Base-by-base conservation (phyloP, 2,329 filamentous ascomycete species). In the Alternaria infectoria region DNA sequence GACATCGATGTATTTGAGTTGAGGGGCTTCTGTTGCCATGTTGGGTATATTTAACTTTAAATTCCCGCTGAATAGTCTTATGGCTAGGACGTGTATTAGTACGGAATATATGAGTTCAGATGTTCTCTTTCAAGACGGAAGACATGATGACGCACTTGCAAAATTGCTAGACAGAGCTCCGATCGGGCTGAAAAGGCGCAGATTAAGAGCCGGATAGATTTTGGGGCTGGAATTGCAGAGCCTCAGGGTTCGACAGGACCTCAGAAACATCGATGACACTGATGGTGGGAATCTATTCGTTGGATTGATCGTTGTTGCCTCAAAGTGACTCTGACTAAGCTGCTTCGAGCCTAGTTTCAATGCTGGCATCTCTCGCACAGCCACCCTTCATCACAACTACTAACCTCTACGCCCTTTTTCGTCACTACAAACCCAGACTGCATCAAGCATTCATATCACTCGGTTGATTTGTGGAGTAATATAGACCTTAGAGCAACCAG, bases 1-100 rank as follows among this genome's bases (percentile, higher is more conserved):
- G 71, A 83, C 81, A 80, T 83, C 82, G 59, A 81, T 77, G 64
- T 82, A 83, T 69, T 73, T 73, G 8, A 80, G 50, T 32, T 69
- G 62, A 2, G 59, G 15, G 4, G 43, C n/a, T 17, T 49, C 21
- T 9, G 58, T 50, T 10, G 55, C 19, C 64, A 67, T 67, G 6
- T 32, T 60, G 17, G 21, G n/a, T 10, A 36, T 12, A 15, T 4
- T 57, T 7, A 10, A 11, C 6, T 17, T 40, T 40, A 8, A 1
- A 10, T 40, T 32, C 30, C 6, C 30, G 13, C 30, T 32, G 30
- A 32, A 32, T 4, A 0, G 1, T 32, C 30, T 32, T 32, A 4
- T 32, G 30, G 30, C 30, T 32, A 32, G 30, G 30, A 32, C 13
- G 13, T 32, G 3, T 15, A 32, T 40, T 40, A 40, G 36, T 40